phyloP scores from a whole-genome alignment of 2,329 filamentous ascomycete genomes.

The Aspergillus pseudonomiae region DNA sequence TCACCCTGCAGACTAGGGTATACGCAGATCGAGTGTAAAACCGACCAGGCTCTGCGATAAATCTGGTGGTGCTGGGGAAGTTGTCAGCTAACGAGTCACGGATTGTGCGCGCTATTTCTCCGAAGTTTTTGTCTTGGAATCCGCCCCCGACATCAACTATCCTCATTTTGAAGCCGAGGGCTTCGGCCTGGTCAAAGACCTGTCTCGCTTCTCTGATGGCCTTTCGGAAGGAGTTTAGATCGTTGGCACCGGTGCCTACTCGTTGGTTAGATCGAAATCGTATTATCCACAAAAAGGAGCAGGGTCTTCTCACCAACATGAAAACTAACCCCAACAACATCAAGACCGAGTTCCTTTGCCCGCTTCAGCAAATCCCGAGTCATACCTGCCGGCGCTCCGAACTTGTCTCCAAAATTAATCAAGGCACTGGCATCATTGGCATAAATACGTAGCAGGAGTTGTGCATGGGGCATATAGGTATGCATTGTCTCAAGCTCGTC shows the following conservation, averaged over 20 bases:
- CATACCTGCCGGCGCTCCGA: not conserved
- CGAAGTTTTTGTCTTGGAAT: conserved; percentile 27
- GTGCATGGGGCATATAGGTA: conserved; percentile 22
- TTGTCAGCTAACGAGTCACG: not conserved
- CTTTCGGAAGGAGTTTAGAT: conserved; percentile 19
- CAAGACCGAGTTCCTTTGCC: conserved; percentile 25
- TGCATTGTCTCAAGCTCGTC: conserved; percentile 32
- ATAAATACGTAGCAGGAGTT: conserved; percentile 25
- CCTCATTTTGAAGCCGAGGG: conserved; percentile 20
- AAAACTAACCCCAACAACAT: conserved; percentile 32
- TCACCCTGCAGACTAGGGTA: conserved; percentile 26
- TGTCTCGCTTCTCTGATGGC: conserved; percentile 23
- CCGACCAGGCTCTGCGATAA: conserved; percentile 30
- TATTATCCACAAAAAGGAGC: not conserved
- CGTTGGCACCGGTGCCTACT: conserved; percentile 23
- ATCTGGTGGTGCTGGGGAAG: conserved; percentile 15
- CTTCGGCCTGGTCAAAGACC: conserved; percentile 20
- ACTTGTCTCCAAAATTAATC: conserved; percentile 12
- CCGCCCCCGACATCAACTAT: conserved; percentile 32
- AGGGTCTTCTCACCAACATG: conserved; percentile 26
- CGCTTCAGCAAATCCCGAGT: conserved; percentile 18
- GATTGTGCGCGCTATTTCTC: conserved; percentile 17
- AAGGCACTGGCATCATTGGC: conserved; percentile 9
- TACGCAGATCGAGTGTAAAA: conserved; percentile 26
- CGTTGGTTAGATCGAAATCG: not conserved